Evolutionary conservation across 73 alveolate genomes (phyloP), one percentile per base, ranked within the genome.

Genomic region (Blepharisma japonicum): DNA sequence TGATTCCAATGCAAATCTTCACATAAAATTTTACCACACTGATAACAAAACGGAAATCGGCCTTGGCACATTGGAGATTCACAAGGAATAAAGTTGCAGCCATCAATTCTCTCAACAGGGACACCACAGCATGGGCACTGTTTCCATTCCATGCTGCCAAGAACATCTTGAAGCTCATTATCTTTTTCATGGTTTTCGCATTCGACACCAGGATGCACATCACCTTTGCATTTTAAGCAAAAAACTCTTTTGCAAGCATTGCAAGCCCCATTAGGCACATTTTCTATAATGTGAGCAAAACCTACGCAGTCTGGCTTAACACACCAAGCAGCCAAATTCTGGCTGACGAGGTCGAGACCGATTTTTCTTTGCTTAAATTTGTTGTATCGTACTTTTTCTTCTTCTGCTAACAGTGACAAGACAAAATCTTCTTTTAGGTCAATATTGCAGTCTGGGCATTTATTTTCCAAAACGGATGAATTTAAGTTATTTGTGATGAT

Each of bases 71-170:
- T 55, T 8, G 51, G 7, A 6, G 87, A 79, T 8, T 38, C 46
- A 71, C 90, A 83, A 1, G 71, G 45, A 68, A 83, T 51, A 68
- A 83, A 83, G 68, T 83, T 77, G 71, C 90, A 83, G 7, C 90
- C 90, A 68, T 83, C 83, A 6, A 68, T n/a, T 51, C 80, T 83
- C 68, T 83, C 90, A 23, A 77, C 81, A n/a, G 83, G 81, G 27
- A 83, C 66, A 6, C 86, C 86, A 68, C 90, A 83, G 42, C 55
- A 66, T 27, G 90, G 90, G 51, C 90, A 83, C 27, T 55, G 48
- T 80, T 79, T 83, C 66, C 80, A 70, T 9, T 47, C 27, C 39
- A 14, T 11, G n/a, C 80, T 47, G 21, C 11, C 11, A 70, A 39
- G 25, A 0, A 39, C 14, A 7, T 70, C 32, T 45, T 70, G 71